Percentiles rank a stretch among this genome's conserved stretches.
Evolutionary conservation across 106 monocot genomes (phyloP).

Genomic region (Amphibolis antarctica): DNA sequence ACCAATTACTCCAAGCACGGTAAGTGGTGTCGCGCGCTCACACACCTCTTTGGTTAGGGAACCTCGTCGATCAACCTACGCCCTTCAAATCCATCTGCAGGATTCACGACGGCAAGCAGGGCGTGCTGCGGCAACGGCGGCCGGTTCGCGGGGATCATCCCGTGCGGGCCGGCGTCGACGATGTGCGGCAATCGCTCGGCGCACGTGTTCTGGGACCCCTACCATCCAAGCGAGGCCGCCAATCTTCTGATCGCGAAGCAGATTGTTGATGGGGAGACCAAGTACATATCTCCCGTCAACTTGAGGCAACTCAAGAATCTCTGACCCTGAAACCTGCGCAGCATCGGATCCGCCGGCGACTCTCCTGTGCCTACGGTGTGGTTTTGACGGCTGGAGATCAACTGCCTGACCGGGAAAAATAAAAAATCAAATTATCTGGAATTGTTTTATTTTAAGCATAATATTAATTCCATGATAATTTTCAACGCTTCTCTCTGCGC

Average conservation of each 20-base stretch:
- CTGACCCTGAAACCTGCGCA: no score
- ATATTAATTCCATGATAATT: no score
- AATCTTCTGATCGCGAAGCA: constrained; percentile 52
- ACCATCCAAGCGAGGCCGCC: constrained; percentile 84
- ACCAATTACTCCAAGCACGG: constrained; percentile 50
- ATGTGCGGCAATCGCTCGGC: constrained; percentile 47
- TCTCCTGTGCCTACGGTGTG: no score
- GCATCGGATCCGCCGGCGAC: no score
- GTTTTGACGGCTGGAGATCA: no score
- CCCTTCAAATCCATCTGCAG: constrained; percentile 26
- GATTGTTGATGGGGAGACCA: constrained; percentile 55
- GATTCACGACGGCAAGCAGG: constrained; percentile 46
- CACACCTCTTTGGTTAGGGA: not conserved
- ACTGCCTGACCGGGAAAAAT: no score
- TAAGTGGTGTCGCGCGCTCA: constrained; percentile 1
- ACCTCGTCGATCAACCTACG: no score
- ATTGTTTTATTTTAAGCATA: no score
- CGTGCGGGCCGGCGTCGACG: constrained; percentile 53
- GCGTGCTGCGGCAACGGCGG: constrained; percentile 82
- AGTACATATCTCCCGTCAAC: constrained; percentile 64
- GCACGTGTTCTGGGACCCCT: constrained; percentile 85
- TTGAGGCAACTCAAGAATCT: constrained; percentile 19
- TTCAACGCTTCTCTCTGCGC: no score
- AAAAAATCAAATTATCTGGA: no score
- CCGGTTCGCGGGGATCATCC: constrained; percentile 51